Conservation (phyloP, 495 filamentous ascomycete species). For the Pyrenula massariospora region DNA sequence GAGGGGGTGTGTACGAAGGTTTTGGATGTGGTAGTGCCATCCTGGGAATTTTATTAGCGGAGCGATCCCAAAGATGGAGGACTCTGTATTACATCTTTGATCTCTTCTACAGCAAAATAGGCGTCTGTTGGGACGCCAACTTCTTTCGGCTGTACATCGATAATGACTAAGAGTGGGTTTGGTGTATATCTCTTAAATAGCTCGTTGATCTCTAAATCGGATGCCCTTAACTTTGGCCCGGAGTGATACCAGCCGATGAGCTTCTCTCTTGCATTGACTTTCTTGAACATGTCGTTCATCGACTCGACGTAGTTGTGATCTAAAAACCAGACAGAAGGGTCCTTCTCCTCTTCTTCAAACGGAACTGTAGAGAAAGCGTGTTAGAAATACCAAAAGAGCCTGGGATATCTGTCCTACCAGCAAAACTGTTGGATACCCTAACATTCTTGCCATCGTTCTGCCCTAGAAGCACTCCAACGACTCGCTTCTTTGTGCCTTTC, state of each 20-base stretch:
- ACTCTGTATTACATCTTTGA: constrained; percentile 74
- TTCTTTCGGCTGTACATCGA: constrained; percentile 97
- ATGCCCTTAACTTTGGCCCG: constrained; percentile 90
- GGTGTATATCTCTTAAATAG: constrained; percentile 98
- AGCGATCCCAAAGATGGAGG: constrained; percentile 1
- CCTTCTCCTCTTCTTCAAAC: constrained; percentile 97
- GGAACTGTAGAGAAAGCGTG: constrained; percentile 50
- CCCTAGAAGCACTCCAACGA: constrained; percentile 88
- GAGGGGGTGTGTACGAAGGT: constrained; percentile 99
- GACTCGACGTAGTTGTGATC: constrained; percentile 99
- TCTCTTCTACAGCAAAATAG: constrained; percentile 98
- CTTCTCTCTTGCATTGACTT: constrained; percentile 98
- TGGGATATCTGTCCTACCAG: constrained; percentile 45
- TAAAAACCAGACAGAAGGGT: constrained; percentile 97
- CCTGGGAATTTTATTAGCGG: constrained; percentile 44
- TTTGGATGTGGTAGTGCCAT: constrained; percentile 91
- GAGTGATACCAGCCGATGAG: constrained; percentile 99
- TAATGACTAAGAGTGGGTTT: constrained; percentile 91
- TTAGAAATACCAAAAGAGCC: neutral
- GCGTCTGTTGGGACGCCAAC: constrained; percentile 96
- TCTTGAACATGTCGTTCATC: constrained; percentile 99
- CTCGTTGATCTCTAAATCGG: constrained; percentile 98
- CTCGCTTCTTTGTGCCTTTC: constrained; percentile 82
- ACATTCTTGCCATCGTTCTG: constrained; percentile 94
- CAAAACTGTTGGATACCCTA: constrained; percentile 97